Percentiles rank a stretch among this genome's conserved stretches.
Conservation (phyloP, 1,284 basidiomycete species). For the Ganoderma resinaceum region DNA sequence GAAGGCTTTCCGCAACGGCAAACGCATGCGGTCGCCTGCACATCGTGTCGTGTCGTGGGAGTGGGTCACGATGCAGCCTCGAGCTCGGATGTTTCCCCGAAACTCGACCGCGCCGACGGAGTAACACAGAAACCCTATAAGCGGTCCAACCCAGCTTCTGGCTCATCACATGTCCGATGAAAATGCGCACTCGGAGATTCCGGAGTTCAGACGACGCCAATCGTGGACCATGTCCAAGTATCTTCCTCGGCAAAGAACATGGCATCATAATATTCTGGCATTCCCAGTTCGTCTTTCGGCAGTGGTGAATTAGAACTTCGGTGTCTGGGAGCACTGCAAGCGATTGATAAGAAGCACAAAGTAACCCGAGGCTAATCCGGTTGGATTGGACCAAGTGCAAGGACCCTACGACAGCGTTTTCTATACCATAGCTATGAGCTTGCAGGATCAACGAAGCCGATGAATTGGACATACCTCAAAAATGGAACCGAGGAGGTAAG, state of each 20-base stretch:
- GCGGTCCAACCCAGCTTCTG: not conserved
- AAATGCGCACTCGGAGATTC: not conserved
- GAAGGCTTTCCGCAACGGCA: not conserved
- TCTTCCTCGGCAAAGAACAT: too few species aligned
- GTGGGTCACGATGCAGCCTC: conserved; percentile 23
- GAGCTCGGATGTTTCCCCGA: conserved; percentile 26
- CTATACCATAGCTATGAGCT: not conserved
- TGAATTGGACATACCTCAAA: not conserved
- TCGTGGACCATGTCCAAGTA: not conserved
- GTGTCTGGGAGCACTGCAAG: not conserved
- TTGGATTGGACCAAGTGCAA: not conserved
- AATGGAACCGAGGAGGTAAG: not conserved
- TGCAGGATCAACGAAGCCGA: not conserved
- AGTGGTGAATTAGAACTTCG: not conserved
- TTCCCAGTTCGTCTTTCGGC: not conserved
- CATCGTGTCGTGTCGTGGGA: not conserved
- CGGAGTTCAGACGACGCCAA: not conserved
- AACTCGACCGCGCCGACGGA: conserved; percentile 24
- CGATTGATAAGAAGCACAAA: not conserved
- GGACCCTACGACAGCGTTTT: not conserved
- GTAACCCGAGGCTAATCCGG: conserved; percentile 3
- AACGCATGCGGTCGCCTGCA: not conserved
- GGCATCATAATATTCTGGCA: not conserved
- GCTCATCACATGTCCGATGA: conserved; percentile 21
- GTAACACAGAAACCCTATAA: not conserved